Percentiles rank a stretch among this genome's conserved stretches.
These are phyloP conservation scores for Adansonia madagascariensis DNA, from an alignment of 441 rosid genomes.

Conservation along the genomic window DNA sequence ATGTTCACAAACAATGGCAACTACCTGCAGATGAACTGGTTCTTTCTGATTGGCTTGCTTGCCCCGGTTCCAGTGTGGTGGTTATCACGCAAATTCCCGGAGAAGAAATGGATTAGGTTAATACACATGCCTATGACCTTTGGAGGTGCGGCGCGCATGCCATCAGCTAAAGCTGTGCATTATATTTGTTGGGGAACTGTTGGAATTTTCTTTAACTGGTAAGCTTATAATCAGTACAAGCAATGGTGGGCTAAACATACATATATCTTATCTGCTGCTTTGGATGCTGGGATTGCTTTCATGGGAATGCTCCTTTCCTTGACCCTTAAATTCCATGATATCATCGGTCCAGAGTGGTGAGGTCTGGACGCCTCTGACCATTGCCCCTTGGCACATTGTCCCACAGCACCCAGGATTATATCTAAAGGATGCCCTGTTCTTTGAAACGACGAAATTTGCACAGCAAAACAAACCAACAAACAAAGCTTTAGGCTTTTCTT, in stretches of 20 bases:
- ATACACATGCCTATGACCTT: constrained; percentile 70
- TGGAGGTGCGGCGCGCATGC: constrained; percentile 51
- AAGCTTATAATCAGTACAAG: constrained; percentile 58
- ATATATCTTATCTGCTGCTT: constrained; percentile 69
- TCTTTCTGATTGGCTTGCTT: constrained; percentile 74
- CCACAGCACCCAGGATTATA: constrained; percentile 63
- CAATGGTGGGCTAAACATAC: constrained; percentile 83
- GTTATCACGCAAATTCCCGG: constrained; percentile 62
- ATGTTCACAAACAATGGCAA: constrained; percentile 70
- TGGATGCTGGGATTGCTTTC: constrained; percentile 76
- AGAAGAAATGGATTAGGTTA: constrained; percentile 63
- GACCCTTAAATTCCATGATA: constrained; percentile 50
- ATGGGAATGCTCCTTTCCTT: constrained; percentile 64
- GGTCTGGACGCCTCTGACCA: constrained; percentile 55
- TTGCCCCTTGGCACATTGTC: constrained; percentile 62
- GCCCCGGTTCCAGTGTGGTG: constrained; percentile 76
- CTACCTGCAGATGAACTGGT: constrained; percentile 70
- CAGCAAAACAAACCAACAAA: background rate
- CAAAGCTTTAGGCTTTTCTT: background rate
- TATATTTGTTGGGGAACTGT: constrained; percentile 63
- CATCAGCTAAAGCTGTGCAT: constrained; percentile 74
- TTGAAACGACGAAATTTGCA: background rate
- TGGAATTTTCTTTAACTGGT: constrained; percentile 68
- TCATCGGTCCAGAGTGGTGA: constrained; percentile 54
- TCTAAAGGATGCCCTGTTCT: constrained; percentile 55